Evolutionary conservation across 768 basidiomycete species (phyloP).

Genomic region (Lactarius psammicola): DNA sequence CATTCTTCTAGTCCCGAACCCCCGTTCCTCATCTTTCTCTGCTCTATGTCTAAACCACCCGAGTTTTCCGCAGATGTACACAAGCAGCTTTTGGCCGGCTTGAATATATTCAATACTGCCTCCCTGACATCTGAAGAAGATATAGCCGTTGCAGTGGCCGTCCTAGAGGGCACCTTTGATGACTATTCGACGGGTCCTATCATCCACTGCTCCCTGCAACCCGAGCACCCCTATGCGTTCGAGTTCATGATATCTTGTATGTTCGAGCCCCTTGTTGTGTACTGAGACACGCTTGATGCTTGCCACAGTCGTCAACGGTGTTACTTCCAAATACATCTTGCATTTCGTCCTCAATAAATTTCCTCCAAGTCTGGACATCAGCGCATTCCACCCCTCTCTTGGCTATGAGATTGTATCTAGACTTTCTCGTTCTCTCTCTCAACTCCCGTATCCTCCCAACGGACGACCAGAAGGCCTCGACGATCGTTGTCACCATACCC

Average conservation of each 20-base stretch:
- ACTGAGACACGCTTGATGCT: not conserved
- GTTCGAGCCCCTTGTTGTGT: not conserved
- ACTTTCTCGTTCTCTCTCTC: slow-evolving; percentile 7
- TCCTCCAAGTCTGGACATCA: not conserved
- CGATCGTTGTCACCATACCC: not conserved
- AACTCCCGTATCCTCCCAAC: slow-evolving; percentile 7
- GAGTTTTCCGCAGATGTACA: not conserved
- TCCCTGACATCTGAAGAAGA: slow-evolving; percentile 1
- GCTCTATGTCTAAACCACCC: not conserved
- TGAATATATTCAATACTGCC: slow-evolving; percentile 15
- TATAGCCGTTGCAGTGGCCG: not conserved
- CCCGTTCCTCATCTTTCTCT: not conserved
- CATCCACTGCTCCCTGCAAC: slow-evolving; percentile 8
- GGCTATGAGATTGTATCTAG: slow-evolving; percentile 8
- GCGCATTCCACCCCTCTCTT: not conserved
- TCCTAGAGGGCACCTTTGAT: slow-evolving; percentile 13
- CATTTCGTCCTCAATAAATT: not conserved
- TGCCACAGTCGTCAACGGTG: slow-evolving; percentile 6
- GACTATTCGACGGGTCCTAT: slow-evolving; percentile 10
- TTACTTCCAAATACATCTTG: not conserved
- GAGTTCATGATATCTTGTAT: slow-evolving; percentile 23
- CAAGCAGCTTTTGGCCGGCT: slow-evolving; percentile 11
- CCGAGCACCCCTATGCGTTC: slow-evolving; percentile 10
- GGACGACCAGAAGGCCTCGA: slow-evolving; percentile 1
- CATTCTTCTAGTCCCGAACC: not conserved